phyloP scores from a whole-genome alignment of 192 early-diverging fungal species.

The Diversispora epigaea region DNA sequence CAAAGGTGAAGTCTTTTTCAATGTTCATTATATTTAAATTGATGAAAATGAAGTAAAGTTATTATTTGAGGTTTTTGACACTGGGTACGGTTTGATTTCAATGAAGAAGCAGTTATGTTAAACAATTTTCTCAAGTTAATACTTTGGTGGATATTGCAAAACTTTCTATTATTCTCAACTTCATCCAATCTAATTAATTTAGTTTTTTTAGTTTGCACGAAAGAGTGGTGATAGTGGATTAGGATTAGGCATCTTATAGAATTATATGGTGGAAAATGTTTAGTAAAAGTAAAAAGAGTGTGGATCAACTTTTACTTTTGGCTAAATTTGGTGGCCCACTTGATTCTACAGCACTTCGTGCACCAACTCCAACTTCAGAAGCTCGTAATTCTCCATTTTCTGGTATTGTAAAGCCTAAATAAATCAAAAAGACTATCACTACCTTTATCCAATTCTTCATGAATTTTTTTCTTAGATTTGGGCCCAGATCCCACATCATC shows the following conservation, averaged over 20 bases:
- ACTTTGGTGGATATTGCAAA: slow-evolving; percentile 49
- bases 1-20: slow-evolving; percentile 64
- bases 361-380: slow-evolving; percentile 48
- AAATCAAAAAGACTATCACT: neutral
- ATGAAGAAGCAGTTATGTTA: slow-evolving; percentile 71
- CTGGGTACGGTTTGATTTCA: slow-evolving; percentile 78
- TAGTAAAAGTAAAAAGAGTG: slow-evolving; percentile 67
- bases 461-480: neutral
- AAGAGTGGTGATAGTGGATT: slow-evolving; percentile 85
- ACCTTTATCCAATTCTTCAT: neutral
- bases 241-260: slow-evolving; percentile 72
- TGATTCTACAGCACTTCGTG: slow-evolving; percentile 37
- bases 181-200: no score
- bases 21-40: slow-evolving; percentile 40
- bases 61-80: slow-evolving; percentile 73
- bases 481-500: slow-evolving; percentile 10
- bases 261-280: slow-evolving; percentile 74
- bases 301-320: slow-evolving; percentile 76
- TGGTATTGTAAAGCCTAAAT: neutral
- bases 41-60: slow-evolving; percentile 49
- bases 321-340: slow-evolving; percentile 52
- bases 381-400: slow-evolving; percentile 16
- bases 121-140: slow-evolving; percentile 80
- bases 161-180: no score
- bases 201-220: slow-evolving; percentile 52